Base-by-base conservation (phyloP, 1,139 yeast species). In the Magnusiomyces magnusii region DNA sequence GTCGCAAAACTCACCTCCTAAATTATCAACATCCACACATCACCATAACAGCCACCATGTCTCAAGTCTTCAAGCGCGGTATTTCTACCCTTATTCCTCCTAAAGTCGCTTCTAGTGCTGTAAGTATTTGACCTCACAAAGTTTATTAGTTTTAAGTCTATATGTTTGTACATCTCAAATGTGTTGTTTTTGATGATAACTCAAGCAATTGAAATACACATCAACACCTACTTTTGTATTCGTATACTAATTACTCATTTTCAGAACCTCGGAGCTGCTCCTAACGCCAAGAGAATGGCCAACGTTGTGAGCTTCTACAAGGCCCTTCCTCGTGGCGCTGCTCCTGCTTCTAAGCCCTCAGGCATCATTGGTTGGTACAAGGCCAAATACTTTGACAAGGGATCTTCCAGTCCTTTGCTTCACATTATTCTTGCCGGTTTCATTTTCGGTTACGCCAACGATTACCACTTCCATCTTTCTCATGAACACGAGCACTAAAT, bases 41-140 rank as follows among this genome's bases (percentile, higher is more conserved):
- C n/a, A n/a, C n/a, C n/a, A n/a, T n/a, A n/a, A n/a, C n/a, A n/a
- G n/a, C n/a, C n/a, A 61, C 50, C 49, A 87, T 88, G 96, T 88
- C 95, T 71, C 85, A 86, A 80, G 81, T 91, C 76, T 80, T 84
- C 74, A 91, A 88, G 86, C 92, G 97, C 80, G 87, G 87, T 73
- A 83, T 93, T 76, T 91, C 98, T 68, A 87, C 98, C 71, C 83
- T 93, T 79, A 91, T 93, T 73, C 99, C 99, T 71, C 99, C 99
- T 74, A 93, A 93, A 95, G 86, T 93, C 74, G 97, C 97, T 62
- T 91, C 98, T 65, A 95, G 96, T 60, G 82, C 85, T 78, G 95
- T 87, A 83, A 73, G 92, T 86, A n/a, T n/a, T n/a, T n/a, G 47
- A 56, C 51, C 39, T 9, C n/a, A n/a, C n/a, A n/a, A n/a, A n/a